Percentiles rank a stretch among this genome's conserved stretches.
phyloP scores from a whole-genome alignment of 306 rosid species.

The Dalbergia oliveri region DNA sequence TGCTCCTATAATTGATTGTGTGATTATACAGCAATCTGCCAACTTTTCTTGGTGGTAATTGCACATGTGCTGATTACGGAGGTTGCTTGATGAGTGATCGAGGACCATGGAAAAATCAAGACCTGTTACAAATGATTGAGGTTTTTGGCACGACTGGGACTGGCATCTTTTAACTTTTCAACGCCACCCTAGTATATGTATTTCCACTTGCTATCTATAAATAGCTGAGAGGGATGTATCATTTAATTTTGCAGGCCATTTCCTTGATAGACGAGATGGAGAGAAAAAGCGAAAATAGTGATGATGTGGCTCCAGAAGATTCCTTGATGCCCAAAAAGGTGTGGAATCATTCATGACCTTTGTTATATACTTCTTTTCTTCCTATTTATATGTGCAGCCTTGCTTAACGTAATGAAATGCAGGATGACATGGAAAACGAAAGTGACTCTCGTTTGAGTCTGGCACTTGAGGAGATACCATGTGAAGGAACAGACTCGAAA shows the following conservation, averaged over 20 bases:
- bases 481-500: conserved; percentile 29
- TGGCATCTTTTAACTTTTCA: neutral
- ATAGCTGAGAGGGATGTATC: conserved; percentile 10
- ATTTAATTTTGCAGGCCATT: conserved; percentile 59
- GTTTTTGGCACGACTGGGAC: conserved; percentile 44
- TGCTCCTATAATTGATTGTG: neutral
- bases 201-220: neutral
- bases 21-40: conserved; percentile 80
- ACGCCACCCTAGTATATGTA: neutral
- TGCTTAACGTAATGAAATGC: conserved; percentile 30
- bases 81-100: conserved; percentile 84
- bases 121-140: conserved; percentile 70
- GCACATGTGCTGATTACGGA: conserved; percentile 80
- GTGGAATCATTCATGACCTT: conserved; percentile 31
- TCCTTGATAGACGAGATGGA: conserved; percentile 48
- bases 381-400: neutral
- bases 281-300: conserved; percentile 35
- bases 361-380: neutral
- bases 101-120: conserved; percentile 90
- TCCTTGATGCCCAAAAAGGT: conserved; percentile 46
- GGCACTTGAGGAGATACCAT: conserved; percentile 35
- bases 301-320: conserved; percentile 40
- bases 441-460: neutral
- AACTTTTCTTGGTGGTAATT: conserved; percentile 79
- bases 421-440: conserved; percentile 49